Base-by-base conservation (phyloP, 2,329 filamentous ascomycete genomes). In the Basipetospora chlamydospora region DNA sequence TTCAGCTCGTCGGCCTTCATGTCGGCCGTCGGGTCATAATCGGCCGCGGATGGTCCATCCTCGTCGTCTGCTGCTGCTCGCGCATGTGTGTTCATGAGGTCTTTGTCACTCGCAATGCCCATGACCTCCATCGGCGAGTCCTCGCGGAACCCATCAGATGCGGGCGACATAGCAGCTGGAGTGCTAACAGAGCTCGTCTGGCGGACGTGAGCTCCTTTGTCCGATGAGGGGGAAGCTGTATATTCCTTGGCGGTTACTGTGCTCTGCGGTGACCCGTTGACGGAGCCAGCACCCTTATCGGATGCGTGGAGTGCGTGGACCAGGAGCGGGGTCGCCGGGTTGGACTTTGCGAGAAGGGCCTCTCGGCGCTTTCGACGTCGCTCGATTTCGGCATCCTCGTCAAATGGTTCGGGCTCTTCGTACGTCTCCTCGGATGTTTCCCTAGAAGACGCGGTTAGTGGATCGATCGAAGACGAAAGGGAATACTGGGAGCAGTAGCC, bases 11-110 rank as follows among this genome's bases (percentile, higher is more conserved):
- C 86, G 54, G 92, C 83, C 53, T 80, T 68, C 81, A 88, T 90
- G 51, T 95, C 87, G 46, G 77, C 66, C 2, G 78, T 90, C 1
- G 87, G 87, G 50, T 94, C 84, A 53, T 94, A 94, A 55, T 94
- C 84, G 41, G 85, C 86, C 31, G 87, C 87, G n/a, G 86, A 94
- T 5, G 83, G 81, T 6, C 80, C 84, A 48, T 90, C 80, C 43
- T 73, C 70, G 2, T 65, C 62, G 9, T 51, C 44, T 12, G 43
- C 42, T 33, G 60, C 58, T 28, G 47, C 47, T 43, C 62, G 57
- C 25, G 59, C 63, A 46, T 73, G 67, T 5, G 52, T 62, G 50
- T 83, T 81, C 55, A 75, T 72, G 44, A 84, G 65, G 44, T 77
- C 72, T 39, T 73, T 66, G 49, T 84, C 80, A 26, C 31, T 35